Evolutionary conservation across 768 basidiomycete species (phyloP), one percentile per base, ranked within the genome.

Genomic region (Ramaria sp.): DNA sequence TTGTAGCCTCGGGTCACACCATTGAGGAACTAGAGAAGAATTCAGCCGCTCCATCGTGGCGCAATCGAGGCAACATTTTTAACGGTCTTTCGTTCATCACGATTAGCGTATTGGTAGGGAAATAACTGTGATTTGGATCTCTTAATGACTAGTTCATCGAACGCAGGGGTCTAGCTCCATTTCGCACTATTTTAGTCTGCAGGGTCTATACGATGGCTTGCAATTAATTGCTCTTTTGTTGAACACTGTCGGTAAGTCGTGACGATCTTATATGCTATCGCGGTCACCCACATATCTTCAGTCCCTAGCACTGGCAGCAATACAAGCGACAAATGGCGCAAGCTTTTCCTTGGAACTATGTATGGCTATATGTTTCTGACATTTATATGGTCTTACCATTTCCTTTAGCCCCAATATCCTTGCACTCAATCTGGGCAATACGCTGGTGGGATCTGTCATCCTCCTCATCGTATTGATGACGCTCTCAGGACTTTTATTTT

Each of bases 221-320:
- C 85, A 88, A 63, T 75, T 88, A 37, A 85, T 87, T 66, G 84
- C 86, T 0, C 70, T 88, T 27, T 74, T 88, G 45, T 66, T 88
- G 57, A 81, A 76, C 57, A 86, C 84, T 1, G 77, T 86, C 59
- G 77, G 85, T 86, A 63, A 30, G 61, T 55, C n/a, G 2, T 33
- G 17, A 12, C 46, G 46, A 7, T 33, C 6, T 49, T 49, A 30
- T 24, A 1, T 11, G 9, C n/a, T 49, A 7, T 4, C 48, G 22
- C 48, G 48, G 24, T 41, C 34, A 31, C 7, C 13, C 12, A 50
- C 34, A 11, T 37, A 13, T 37, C 34, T 37, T 12, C 57, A 77
- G 75, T 78, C 19, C 75, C 77, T 27, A 59, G 73, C 30, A 68
- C 63, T 20, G 70, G 69, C 27, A 64, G 63, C 41, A 62, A 75